Evolutionary conservation across 495 filamentous ascomycete genomes (phyloP), one percentile per base, ranked within the genome.

Genomic region (Aspergillus nanangensis): DNA sequence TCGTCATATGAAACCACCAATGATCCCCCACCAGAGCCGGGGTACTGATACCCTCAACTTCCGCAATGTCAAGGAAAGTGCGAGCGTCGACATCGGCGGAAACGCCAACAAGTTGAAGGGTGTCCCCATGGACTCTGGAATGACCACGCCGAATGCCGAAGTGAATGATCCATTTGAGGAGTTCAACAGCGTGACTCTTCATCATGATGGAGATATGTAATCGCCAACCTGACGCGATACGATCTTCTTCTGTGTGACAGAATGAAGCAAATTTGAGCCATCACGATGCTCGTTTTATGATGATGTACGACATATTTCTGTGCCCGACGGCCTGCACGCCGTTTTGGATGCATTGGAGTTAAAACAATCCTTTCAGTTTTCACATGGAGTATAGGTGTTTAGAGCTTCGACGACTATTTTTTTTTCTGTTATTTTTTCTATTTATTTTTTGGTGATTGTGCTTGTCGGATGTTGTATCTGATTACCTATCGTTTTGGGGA

Each of bases 1-100:
- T 45, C 87, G 93, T 39, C 94, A 98, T 66, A 90, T 87, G 86
- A 97, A 95, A 65, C 93, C 93, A n/a, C 93, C 93, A 2, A 98
- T 98, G 77, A 84, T 97, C 41, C 93, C 93, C 3, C 83, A 91
- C 63, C 88, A 93, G 65, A 91, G 90, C 39, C 82, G 89, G 15
- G 93, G 87, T 31, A 86, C 90, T 47, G 93, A 98, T 59, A 95
- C 93, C 1, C 72, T 94, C 53, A 98, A 98, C 62, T 98, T 98
- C 76, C 80, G 94, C 51, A 94, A 92, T 55, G 92, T 98, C 41
- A 97, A 96, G 68, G 93, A 98, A 69, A 94, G 88, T 50, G 88
- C 87, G 56, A 95, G 90, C 58, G 89, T 98, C 38, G 91, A 96
- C 69, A 92, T 96, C 48, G 84, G 86, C 27, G 84, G 66, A 39